A percentile compares a stretch with the other conserved stretches of the same genome.
Evolutionary conservation across 164 flowering plant genomes (phyloP).

Genomic region (Magnolia sinica): DNA sequence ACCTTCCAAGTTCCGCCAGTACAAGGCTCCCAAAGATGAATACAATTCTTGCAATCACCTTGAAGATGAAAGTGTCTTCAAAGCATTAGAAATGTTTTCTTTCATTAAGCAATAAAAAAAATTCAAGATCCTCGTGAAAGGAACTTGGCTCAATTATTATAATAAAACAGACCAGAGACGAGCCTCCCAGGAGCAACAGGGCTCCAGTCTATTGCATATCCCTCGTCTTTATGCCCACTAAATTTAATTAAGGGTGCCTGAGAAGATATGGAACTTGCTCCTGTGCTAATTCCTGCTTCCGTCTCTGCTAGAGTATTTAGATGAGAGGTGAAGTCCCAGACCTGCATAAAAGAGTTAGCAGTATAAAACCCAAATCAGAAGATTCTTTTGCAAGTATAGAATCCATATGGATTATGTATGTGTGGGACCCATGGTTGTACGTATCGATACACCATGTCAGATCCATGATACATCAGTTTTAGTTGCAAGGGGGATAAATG

Average conservation of each 20-base stretch:
- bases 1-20: constrained; percentile 80
- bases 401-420: neutral
- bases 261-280: constrained; percentile 38
- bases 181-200: constrained; percentile 82
- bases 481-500: neutral
- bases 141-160: neutral
- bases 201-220: constrained; percentile 96
- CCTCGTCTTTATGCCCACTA: constrained; percentile 90
- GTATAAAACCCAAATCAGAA: neutral
- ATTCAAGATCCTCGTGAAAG: neutral
- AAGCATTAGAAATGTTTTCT: constrained; percentile 2
- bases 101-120: neutral
- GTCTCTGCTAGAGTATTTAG: constrained; percentile 69
- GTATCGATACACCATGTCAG: neutral
- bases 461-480: neutral
- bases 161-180: constrained; percentile 58
- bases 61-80: constrained; percentile 4
- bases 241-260: constrained; percentile 69
- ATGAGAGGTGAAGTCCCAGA: constrained; percentile 89
- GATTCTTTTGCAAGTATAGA: neutral
- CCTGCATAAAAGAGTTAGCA: constrained; percentile 31
- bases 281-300: constrained; percentile 45
- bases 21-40: constrained; percentile 90
- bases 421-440: neutral
- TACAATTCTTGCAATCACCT: constrained; percentile 89